Base-by-base conservation (phyloP, 2,329 filamentous ascomycete genomes). In the Penicillium sumatraense region DNA sequence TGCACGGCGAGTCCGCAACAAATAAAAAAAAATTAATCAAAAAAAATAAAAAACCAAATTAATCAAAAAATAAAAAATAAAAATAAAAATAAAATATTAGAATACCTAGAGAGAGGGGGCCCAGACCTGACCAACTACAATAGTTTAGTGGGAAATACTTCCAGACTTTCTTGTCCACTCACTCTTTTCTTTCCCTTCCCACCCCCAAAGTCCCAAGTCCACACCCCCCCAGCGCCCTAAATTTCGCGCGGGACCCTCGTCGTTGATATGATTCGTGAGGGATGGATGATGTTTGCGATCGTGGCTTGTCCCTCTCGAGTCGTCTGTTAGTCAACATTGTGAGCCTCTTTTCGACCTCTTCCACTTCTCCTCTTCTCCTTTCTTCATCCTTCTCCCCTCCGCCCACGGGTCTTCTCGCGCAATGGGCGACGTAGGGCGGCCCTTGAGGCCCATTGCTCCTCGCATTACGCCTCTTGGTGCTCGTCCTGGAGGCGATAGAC, bases 371-470 rank as follows among this genome's bases (percentile, higher is more conserved):
- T 33, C 20, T 24, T 35, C 26, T 38, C 27, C 23, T 36, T 35
- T 21, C 38, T 33, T 36, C 24, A 27, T 36, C 11, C 40, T 10
- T 16, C 40, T 23, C 16, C 40, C 40, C n/a, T 10, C 38, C 38
- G 24, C 38, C 38, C 36, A 40, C 42, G 27, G 10, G 41, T 42
- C 20, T 44, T 35, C 42, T 20, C 38, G 47, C 54, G 59, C 45
- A 42, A 73, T 73, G 71, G 60, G 64, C 52, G 65, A 70, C 29
- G 60, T 64, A 62, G 60, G 62, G 24, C 65, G 66, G 50, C 54
- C 65, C 23, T 65, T 68, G 52, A 68, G 70, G 54, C 61, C 68
- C 45, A 66, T 74, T 60, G 71, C 70, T 18, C 71, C 71, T 45
- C 64, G 70, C 24, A 65, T 61, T 27, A 44, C 56, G 31, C 50